Conservation (phyloP, 75 land plant genomes). For the Pseudotsuga menziesii region DNA sequence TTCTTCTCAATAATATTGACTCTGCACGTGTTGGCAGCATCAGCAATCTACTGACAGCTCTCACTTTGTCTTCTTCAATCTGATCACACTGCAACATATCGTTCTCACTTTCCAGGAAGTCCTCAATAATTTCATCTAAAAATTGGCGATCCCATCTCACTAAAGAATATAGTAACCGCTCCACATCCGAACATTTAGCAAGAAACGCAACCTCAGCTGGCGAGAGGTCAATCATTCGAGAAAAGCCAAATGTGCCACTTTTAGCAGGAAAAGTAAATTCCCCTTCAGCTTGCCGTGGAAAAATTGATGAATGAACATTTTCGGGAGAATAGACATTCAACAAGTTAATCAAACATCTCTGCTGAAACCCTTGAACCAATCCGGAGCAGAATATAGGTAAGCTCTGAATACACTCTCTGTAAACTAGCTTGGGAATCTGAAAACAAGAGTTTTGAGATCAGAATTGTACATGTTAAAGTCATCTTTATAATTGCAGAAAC, state of each 20-base stretch:
- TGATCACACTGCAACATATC: constrained; percentile 14
- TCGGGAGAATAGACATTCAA: constrained; percentile 66
- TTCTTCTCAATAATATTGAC: constrained; percentile 32
- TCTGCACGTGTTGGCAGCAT: constrained; percentile 63
- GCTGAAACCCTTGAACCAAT: constrained; percentile 34
- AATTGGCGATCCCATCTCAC: constrained; percentile 39
- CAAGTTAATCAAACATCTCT: constrained; percentile 43
- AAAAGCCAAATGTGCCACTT: constrained; percentile 85
- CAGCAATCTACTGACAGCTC: constrained; percentile 71
- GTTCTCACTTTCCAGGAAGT: constrained; percentile 32
- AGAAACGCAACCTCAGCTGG: constrained; percentile 71
- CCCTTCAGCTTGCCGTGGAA: constrained; percentile 13
- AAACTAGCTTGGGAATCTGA: constrained; percentile 88
- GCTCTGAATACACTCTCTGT: constrained; percentile 47
- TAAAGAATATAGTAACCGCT: constrained; percentile 61
- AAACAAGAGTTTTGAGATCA: constrained; percentile 2
- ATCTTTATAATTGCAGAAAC: background rate
- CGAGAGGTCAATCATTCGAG: constrained; percentile 69
- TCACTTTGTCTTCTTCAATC: constrained; percentile 43
- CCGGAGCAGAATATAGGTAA: constrained; percentile 35
- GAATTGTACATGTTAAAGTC: background rate
- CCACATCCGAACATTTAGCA: constrained; percentile 54
- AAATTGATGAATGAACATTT: constrained; percentile 52
- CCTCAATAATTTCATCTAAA: constrained; percentile 46
- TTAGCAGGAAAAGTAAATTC: constrained; percentile 3